phyloP scores from a whole-genome alignment of 1,139 yeast genomes.

The Debaryomyces psychrophilus region DNA sequence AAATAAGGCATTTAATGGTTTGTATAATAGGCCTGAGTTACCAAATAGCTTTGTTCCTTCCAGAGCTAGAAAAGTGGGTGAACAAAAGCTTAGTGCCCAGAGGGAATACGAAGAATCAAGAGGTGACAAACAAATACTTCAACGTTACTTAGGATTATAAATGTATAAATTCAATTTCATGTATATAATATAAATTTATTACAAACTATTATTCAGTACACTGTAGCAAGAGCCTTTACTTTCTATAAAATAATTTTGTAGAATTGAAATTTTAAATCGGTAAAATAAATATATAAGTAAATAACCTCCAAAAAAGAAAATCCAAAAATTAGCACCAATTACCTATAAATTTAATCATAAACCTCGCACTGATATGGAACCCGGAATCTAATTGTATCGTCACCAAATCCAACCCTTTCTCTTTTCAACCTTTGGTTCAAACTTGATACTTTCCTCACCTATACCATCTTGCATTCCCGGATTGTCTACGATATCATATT shows the following conservation, averaged over 20 bases:
- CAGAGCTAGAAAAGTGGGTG: conserved; percentile 46
- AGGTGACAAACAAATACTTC: conserved; percentile 37
- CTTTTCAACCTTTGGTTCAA: conserved; percentile 6
- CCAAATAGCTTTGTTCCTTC: conserved; percentile 74
- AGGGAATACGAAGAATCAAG: conserved; percentile 26
- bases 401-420: conserved; percentile 40
- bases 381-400: conserved; percentile 3
- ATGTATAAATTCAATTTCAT: conserved; percentile 10
- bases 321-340: conserved; percentile 15
- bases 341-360: conserved; percentile 9
- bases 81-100: conserved; percentile 36
- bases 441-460: conserved; percentile 15
- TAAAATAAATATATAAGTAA: conserved; percentile 11
- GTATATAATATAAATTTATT: conserved; percentile 12
- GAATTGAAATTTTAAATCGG: conserved; percentile 1
- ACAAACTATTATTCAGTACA: not conserved
- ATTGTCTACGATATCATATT: conserved; percentile 48
- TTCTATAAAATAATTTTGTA: not conserved
- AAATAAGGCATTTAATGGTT: conserved; percentile 74
- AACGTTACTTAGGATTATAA: conserved; percentile 27
- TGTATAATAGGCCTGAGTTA: conserved; percentile 68
- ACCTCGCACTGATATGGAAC: conserved; percentile 1
- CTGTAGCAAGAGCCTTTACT: not conserved
- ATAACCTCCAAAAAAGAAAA: conserved; percentile 10
- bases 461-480: conserved; percentile 22